Percentiles rank a stretch among this genome's conserved stretches.
phyloP scores from a whole-genome alignment of 2,329 filamentous ascomycete genomes.

The Neofusicoccum sp. region DNA sequence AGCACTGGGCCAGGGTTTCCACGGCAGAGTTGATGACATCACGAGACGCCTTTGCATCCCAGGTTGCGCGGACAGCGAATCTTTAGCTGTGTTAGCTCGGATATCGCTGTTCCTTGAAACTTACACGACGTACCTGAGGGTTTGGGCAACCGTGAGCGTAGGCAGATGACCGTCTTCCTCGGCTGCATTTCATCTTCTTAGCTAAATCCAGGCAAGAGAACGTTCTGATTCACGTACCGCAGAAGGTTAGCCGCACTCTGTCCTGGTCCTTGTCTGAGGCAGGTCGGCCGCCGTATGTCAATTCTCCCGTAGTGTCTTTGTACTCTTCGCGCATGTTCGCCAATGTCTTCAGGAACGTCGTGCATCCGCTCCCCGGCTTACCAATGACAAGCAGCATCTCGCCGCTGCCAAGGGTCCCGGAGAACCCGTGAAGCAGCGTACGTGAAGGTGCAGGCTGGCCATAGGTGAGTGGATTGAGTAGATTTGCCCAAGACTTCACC shows the following conservation, averaged over 20 bases:
- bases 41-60: neutral
- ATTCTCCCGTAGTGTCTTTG: neutral
- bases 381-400: constrained; percentile 46
- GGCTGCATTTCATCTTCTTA: too few relatives aligned
- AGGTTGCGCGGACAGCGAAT: constrained; percentile 26
- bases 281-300: neutral
- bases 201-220: too few relatives aligned
- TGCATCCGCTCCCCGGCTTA: constrained; percentile 57
- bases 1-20: constrained; percentile 50
- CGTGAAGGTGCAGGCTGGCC: neutral
- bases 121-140: too few relatives aligned
- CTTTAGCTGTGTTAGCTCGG: too few relatives aligned
- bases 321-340: constrained; percentile 46
- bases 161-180: constrained; percentile 55
- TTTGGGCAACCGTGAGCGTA: constrained; percentile 47
- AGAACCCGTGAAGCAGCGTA: neutral
- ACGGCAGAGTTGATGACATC: constrained; percentile 46
- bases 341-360: constrained; percentile 62
- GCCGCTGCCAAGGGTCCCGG: constrained; percentile 30
- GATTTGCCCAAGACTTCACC: neutral
- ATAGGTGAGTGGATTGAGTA: neutral
- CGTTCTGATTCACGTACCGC: constrained; percentile 19
- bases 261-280: constrained; percentile 26
- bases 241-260: constrained; percentile 24
- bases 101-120: too few relatives aligned